Percentiles rank a stretch among this genome's conserved stretches.
These are phyloP conservation scores for Didymosphaeria variabile DNA, from an alignment of 2,329 filamentous ascomycete species.

Conservation along the genomic window DNA sequence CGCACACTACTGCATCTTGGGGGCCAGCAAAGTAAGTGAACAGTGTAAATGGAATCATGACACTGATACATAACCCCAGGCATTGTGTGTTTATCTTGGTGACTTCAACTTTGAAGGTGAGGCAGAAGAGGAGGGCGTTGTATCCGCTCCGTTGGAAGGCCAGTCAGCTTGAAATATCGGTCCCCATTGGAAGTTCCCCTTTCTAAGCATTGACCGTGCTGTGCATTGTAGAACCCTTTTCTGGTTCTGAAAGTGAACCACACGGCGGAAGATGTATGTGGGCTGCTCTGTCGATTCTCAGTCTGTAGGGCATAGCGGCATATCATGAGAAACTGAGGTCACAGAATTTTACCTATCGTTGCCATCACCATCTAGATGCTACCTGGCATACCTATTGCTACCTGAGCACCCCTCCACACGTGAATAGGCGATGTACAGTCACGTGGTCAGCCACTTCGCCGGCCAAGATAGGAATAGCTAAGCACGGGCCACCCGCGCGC, in stretches of 20 bases:
- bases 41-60: not conserved
- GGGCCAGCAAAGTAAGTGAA: slow-evolving; percentile 78
- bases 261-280: not conserved
- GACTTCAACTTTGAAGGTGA: slow-evolving; percentile 54
- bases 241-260: not conserved
- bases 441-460: no score
- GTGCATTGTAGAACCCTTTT: not conserved
- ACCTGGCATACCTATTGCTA: not conserved
- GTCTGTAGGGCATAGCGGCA: not conserved
- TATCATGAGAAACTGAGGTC: not conserved
- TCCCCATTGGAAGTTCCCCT: not conserved
- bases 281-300: not conserved
- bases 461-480: not conserved
- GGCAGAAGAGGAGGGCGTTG: slow-evolving; percentile 23
- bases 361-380: not conserved
- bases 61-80: slow-evolving; percentile 42
- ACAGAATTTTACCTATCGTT: not conserved
- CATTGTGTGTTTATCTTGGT: slow-evolving; percentile 68
- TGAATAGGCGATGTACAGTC: not conserved
- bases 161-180: not conserved
- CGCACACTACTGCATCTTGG: slow-evolving; percentile 86
- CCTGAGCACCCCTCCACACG: not conserved
- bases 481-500: not conserved
- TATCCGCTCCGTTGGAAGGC: not conserved
- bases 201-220: not conserved